Conservation (phyloP, 75 land plant genomes). For the Cryptomeria japonica region DNA sequence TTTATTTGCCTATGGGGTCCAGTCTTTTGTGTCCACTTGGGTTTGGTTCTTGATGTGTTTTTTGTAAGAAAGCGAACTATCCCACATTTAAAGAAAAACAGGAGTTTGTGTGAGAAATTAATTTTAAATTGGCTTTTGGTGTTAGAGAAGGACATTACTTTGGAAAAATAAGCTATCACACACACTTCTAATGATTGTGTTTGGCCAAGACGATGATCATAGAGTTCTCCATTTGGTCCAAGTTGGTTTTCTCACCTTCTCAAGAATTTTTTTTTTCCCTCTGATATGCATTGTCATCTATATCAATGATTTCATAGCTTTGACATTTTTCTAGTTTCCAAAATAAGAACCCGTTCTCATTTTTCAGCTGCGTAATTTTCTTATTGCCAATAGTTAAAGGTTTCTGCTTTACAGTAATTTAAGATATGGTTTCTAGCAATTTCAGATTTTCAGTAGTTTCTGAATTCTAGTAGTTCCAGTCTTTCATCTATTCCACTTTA, state of each 20-base stretch:
- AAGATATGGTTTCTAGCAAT: too few relatives aligned
- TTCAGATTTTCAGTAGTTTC: too few relatives aligned
- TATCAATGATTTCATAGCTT: too few relatives aligned
- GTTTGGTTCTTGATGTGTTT: background rate
- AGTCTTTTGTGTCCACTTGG: background rate
- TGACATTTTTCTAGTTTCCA: too few relatives aligned
- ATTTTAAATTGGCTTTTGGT: background rate
- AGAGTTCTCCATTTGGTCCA: background rate
- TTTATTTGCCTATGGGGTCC: background rate
- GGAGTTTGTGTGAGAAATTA: background rate
- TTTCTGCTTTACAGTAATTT: too few relatives aligned
- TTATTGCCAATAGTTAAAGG: too few relatives aligned
- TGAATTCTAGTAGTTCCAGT: too few relatives aligned
- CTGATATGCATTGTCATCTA: too few relatives aligned
- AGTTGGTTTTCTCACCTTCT: background rate
- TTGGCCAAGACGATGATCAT: background rate
- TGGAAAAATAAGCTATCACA: background rate
- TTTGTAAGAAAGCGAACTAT: background rate
- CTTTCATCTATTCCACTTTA: too few relatives aligned
- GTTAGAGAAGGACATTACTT: background rate
- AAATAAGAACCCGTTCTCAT: too few relatives aligned
- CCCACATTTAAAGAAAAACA: background rate
- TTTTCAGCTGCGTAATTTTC: too few relatives aligned
- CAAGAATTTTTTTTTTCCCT: background rate
- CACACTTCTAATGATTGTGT: background rate